Base-by-base conservation (phyloP, 78 protist species). In the Guillardia theta region DNA sequence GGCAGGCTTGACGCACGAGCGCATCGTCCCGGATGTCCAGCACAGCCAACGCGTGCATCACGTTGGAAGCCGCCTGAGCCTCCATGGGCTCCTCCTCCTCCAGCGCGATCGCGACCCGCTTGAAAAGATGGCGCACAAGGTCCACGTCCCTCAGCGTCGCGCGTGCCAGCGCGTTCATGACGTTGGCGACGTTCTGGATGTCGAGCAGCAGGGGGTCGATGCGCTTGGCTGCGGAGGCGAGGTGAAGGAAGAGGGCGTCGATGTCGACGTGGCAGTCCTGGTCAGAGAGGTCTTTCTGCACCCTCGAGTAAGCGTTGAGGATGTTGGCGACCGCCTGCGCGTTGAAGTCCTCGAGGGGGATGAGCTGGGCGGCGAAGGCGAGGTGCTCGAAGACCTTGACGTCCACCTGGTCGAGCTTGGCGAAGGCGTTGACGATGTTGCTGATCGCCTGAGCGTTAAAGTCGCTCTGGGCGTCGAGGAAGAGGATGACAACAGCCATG, bases 101-200 rank as follows among this genome's bases (percentile, higher is more conserved):
- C 21, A 58, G 21, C 27, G 4, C 39, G 4, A 0, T 6, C 6
- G 70, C 70, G 2, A 30, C 70, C 70, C 6, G 2, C 39, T 30
- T 58, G 70, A 58, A 30, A 58, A 27, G 70, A 58, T n/a, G n/a
- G 70, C 70, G 70, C 21, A 58, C 70, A 58, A 58, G 45, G 41
- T n/a, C 83, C 41, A 43, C 36, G 41, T 70, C 83, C 46, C 41
- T 15, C 41, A 43, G n/a, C 4, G 33, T 33, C 45, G 22, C 36
- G n/a, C 41, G 33, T 36, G 36, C 83, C 45, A 12, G 22, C 4
- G 90, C 90, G 48, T 78, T 78, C 43, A 78, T 37, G 33, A 78
- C 18, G 90, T 43, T 78, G 45, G 90, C 90, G 90, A 78, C 12
- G 48, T 78, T 78, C 33, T 78, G 90, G 53, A 78, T 78, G 15